Percentiles rank a stretch among this genome's conserved stretches.
Evolutionary conservation across 2,329 filamentous ascomycete species (phyloP).

Genomic region (Beauveria sp.): DNA sequence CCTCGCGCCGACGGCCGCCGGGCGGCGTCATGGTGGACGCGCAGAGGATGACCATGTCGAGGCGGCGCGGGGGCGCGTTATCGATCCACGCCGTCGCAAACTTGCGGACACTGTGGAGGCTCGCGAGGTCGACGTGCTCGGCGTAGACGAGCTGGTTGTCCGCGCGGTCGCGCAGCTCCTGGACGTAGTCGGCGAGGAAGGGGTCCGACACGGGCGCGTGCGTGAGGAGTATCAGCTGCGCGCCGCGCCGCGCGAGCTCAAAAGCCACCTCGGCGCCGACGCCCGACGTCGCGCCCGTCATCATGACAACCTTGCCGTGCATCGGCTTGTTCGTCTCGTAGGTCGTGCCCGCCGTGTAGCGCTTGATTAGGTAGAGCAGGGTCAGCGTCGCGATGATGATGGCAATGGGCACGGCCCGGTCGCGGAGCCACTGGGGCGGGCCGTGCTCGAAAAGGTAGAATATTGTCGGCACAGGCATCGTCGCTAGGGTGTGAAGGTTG

Average conservation of each 20-base stretch:
- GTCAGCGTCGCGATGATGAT: slow-evolving; percentile 30
- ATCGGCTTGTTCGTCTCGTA: slow-evolving; percentile 75
- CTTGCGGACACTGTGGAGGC: slow-evolving; percentile 79
- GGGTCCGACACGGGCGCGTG: slow-evolving; percentile 73
- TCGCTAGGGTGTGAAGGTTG: slow-evolving; percentile 9
- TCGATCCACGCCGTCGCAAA: slow-evolving; percentile 99
- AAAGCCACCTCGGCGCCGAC: slow-evolving; percentile 73
- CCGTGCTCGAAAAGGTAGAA: slow-evolving; percentile 40
- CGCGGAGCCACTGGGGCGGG: slow-evolving; percentile 39
- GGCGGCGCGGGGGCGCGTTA: slow-evolving; percentile 76
- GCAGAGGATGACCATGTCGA: slow-evolving; percentile 88
- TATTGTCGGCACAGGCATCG: slow-evolving; percentile 47
- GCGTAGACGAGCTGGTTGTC: slow-evolving; percentile 87
- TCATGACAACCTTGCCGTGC: slow-evolving; percentile 88
- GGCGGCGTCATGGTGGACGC: slow-evolving; percentile 69
- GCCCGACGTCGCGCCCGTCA: slow-evolving; percentile 91
- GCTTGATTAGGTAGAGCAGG: slow-evolving; percentile 49
- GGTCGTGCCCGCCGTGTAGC: slow-evolving; percentile 65
- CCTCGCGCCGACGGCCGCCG: slow-evolving; percentile 51
- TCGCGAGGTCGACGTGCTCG: slow-evolving; percentile 85
- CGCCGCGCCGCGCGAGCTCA: slow-evolving; percentile 71
- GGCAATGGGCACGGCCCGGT: slow-evolving; percentile 35
- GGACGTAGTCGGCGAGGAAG: slow-evolving; percentile 87
- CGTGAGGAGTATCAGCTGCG: slow-evolving; percentile 85
- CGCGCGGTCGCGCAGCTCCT: slow-evolving; percentile 71